These are phyloP conservation scores for Colletotrichum liriopes DNA, from an alignment of 2,329 filamentous ascomycete genomes.

Conservation along the genomic window DNA sequence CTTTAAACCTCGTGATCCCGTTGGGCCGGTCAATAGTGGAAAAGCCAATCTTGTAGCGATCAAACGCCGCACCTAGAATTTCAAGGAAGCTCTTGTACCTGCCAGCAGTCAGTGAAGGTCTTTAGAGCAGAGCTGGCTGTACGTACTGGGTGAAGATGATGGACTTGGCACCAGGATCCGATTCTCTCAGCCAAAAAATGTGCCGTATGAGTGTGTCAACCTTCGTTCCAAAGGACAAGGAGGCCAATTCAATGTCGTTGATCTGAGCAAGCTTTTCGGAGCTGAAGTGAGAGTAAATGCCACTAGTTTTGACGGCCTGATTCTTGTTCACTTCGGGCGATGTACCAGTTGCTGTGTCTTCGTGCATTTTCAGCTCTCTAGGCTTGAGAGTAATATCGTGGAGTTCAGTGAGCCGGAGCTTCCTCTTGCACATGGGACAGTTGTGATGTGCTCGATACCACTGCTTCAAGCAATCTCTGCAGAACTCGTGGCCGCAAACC, in stretches of 20 bases:
- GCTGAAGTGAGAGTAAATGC: conserved; percentile 86
- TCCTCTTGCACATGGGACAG: conserved; percentile 88
- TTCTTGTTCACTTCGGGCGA: conserved; percentile 10
- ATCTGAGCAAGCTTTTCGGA: conserved; percentile 82
- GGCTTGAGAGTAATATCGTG: conserved; percentile 90
- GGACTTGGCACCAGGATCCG: conserved; percentile 89
- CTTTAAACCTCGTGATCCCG: conserved; percentile 83
- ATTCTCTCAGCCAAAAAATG: conserved; percentile 85
- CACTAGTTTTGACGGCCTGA: conserved; percentile 51
- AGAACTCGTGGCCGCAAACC: conserved; percentile 92
- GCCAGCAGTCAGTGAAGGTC: conserved; percentile 35
- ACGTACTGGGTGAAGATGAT: conserved; percentile 90
- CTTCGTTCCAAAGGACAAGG: conserved; percentile 87
- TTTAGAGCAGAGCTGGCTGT: background rate
- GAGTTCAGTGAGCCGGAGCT: conserved; percentile 76
- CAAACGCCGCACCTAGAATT: conserved; percentile 80
- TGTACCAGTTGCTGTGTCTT: conserved; percentile 44
- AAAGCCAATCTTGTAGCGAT: conserved; percentile 80
- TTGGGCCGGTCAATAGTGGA: conserved; percentile 78
- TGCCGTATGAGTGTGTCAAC: conserved; percentile 88
- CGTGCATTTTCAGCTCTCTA: conserved; percentile 77
- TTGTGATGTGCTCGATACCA: conserved; percentile 84
- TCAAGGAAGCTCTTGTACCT: conserved; percentile 83
- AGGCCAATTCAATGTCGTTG: conserved; percentile 82
- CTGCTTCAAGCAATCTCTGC: conserved; percentile 85